Evolutionary conservation across 73 alveolate genomes (phyloP).

Genomic region (Tetrahymena elliotti): DNA sequence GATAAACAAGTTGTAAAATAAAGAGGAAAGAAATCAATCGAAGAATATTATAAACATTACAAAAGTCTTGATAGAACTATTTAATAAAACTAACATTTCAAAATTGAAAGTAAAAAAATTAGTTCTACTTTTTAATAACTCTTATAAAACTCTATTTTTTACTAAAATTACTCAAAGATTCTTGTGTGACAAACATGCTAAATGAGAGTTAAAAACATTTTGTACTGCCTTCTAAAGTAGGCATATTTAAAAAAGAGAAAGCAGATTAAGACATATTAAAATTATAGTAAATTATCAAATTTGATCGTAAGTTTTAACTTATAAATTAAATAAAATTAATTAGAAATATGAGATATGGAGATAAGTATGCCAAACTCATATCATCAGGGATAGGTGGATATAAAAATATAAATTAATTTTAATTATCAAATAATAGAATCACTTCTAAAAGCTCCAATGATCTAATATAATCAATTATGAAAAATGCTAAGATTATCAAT

Average conservation of each 20-base stretch:
- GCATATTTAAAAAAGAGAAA: slow-evolving; percentile 5
- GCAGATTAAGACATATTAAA: neutral
- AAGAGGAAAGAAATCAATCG: neutral
- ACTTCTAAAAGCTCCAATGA: slow-evolving; percentile 1
- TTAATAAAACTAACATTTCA: neutral
- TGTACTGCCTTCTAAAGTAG: slow-evolving; percentile 26
- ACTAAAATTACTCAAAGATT: neutral
- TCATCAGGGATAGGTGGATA: slow-evolving; percentile 6
- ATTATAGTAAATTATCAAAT: neutral
- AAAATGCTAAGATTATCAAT: slow-evolving; percentile 17
- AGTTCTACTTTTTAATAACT: neutral
- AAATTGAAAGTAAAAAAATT: neutral
- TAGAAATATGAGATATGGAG: slow-evolving; percentile 18
- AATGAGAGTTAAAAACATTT: neutral
- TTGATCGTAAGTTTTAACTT: neutral
- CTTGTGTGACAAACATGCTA: neutral
- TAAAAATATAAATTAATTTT: slow-evolving; percentile 1
- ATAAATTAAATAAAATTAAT: neutral
- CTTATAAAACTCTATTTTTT: neutral
- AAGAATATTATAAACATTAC: neutral
- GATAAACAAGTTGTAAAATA: neutral
- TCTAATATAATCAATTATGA: slow-evolving; percentile 1
- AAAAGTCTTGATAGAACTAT: neutral
- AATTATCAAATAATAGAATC: slow-evolving; percentile 6
- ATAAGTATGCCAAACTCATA: slow-evolving; percentile 19